These are phyloP conservation scores for Cercospora janseana DNA, from an alignment of 2,329 filamentous ascomycete species.

Conservation along the genomic window DNA sequence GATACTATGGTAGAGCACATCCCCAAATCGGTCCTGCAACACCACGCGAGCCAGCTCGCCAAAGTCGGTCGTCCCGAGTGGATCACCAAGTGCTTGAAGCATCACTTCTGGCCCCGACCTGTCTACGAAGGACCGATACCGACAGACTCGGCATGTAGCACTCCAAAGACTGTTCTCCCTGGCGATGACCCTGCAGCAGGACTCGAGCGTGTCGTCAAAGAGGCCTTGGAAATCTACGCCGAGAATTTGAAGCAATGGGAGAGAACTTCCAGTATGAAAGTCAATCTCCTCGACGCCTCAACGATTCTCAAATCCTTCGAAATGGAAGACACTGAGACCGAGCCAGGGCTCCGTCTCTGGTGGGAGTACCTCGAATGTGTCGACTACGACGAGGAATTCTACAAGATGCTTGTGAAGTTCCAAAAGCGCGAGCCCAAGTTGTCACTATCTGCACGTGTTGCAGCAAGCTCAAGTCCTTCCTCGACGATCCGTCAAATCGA, in stretches of 20 bases:
- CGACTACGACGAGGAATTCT: slow-evolving; percentile 44
- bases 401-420: slow-evolving; percentile 40
- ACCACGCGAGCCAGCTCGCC: slow-evolving; percentile 43
- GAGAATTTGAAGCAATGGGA: slow-evolving; percentile 43
- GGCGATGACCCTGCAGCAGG: background rate
- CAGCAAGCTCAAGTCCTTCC: background rate
- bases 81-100: slow-evolving; percentile 43
- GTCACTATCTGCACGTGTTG: background rate
- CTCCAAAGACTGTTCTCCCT: slow-evolving; percentile 14
- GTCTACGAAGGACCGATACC: slow-evolving; percentile 41
- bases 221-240: slow-evolving; percentile 39
- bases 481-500: background rate
- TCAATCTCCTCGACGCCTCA: slow-evolving; percentile 38
- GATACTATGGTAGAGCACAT: slow-evolving; percentile 43
- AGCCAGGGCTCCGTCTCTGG: slow-evolving; percentile 46
- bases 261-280: slow-evolving; percentile 40
- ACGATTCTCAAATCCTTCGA: slow-evolving; percentile 43
- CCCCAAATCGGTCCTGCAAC: slow-evolving; percentile 36
- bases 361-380: slow-evolving; percentile 51
- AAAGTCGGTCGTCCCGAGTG: slow-evolving; percentile 40
- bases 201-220: slow-evolving; percentile 32
- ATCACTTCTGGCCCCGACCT: slow-evolving; percentile 46
- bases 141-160: slow-evolving; percentile 20
- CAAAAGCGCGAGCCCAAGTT: slow-evolving; percentile 8
- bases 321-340: slow-evolving; percentile 40